Percentiles rank a stretch among this genome's conserved stretches.
Conservation (phyloP, 306 rosid species). For the Macrotyloma uniflorum region DNA sequence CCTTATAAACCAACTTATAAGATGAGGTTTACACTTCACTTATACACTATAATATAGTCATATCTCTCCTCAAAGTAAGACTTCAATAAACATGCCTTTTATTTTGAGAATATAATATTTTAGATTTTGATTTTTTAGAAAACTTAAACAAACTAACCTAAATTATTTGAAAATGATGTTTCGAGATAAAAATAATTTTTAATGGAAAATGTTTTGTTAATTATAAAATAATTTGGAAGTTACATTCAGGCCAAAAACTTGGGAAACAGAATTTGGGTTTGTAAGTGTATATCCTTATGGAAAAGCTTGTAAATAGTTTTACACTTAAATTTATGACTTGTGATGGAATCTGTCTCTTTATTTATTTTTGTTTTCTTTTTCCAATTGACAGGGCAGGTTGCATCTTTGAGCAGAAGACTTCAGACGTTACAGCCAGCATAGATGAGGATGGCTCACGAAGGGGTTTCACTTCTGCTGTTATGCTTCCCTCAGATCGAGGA, state of each 20-base stretch:
- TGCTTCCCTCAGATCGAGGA: constrained; percentile 75
- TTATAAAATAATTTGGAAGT: too few species aligned
- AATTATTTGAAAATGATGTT: too few species aligned
- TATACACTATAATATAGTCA: too few species aligned
- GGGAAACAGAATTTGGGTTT: neutral
- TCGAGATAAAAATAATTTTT: too few species aligned
- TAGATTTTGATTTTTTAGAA: neutral
- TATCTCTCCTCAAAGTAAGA: too few species aligned
- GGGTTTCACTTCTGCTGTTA: constrained; percentile 82
- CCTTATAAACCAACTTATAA: too few species aligned
- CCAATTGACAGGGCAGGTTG: constrained; percentile 76
- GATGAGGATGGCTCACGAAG: constrained; percentile 68
- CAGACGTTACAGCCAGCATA: constrained; percentile 64
- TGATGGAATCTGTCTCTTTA: constrained; percentile 34
- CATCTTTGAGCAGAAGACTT: constrained; percentile 84
- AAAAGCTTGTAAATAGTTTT: neutral
- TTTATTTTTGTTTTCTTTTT: neutral
- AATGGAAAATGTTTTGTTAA: too few species aligned
- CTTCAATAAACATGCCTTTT: too few species aligned
- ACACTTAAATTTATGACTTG: neutral
- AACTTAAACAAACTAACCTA: neutral
- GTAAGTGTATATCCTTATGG: neutral
- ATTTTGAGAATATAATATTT: neutral
- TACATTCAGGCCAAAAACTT: too few species aligned
- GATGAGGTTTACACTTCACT: too few species aligned